A percentile compares a stretch with the other conserved stretches of the same genome.
Conservation (phyloP, 805 yeast genomes). For the Wickerhamiella occidentalis region DNA sequence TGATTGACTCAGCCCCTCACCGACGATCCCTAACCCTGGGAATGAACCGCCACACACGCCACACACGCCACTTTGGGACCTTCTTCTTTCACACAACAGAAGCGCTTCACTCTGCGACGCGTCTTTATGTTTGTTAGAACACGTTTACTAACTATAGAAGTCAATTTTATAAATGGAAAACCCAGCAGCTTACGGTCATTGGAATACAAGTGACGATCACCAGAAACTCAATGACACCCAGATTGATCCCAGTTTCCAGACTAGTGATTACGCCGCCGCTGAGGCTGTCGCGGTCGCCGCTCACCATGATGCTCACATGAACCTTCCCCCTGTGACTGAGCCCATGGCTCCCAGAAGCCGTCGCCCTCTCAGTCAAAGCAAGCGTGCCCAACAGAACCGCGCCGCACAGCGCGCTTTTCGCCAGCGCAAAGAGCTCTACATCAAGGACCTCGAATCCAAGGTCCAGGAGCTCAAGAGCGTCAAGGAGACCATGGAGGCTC, state of each 20-base stretch:
- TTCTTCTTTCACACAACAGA: not conserved
- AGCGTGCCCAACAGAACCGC: conserved; percentile 86
- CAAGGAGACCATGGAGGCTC: conserved; percentile 50
- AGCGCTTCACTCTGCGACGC: not conserved
- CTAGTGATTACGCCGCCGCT: conserved; percentile 24
- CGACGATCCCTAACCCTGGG: not conserved
- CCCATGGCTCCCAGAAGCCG: conserved; percentile 25
- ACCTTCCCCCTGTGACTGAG: conserved; percentile 23
- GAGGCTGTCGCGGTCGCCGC: conserved; percentile 25
- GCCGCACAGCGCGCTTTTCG: conserved; percentile 88
- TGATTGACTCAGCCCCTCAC: conserved; percentile 10
- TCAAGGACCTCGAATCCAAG: conserved; percentile 65
- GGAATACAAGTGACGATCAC: conserved; percentile 21
- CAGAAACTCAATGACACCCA: conserved; percentile 23
- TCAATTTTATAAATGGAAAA: not conserved
- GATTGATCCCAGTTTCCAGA: conserved; percentile 25
- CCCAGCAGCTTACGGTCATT: conserved; percentile 15
- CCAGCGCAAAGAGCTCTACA: conserved; percentile 66
- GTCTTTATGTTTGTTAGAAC: not conserved
- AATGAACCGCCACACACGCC: no score
- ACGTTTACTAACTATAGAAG: not conserved
- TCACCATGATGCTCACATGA: conserved; percentile 22
- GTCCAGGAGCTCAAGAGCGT: conserved; percentile 52
- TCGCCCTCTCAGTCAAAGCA: conserved; percentile 47
- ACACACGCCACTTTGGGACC: not conserved